These are phyloP conservation scores for Candida tetrigidarum DNA, from an alignment of 1,139 yeast genomes.

Conservation along the genomic window DNA sequence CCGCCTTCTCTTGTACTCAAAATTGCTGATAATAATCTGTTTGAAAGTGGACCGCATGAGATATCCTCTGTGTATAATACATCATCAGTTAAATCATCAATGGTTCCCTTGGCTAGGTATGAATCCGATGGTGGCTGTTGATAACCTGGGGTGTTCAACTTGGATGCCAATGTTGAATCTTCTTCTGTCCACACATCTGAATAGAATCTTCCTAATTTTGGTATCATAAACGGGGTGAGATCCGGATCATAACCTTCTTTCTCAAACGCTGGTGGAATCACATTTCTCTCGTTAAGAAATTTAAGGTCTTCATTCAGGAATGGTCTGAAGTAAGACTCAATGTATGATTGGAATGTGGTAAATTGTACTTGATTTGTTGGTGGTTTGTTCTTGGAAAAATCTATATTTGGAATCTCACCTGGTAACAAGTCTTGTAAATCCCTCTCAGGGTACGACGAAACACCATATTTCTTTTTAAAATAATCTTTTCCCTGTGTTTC, in stretches of 20 bases:
- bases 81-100: conserved; percentile 64
- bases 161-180: conserved; percentile 54
- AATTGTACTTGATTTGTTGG: conserved; percentile 94
- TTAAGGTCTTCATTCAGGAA: conserved; percentile 81
- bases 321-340: conserved; percentile 83
- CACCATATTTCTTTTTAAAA: conserved; percentile 79
- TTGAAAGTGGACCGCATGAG: conserved; percentile 91
- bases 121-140: conserved; percentile 46
- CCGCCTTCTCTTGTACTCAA: conserved; percentile 55
- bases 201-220: conserved; percentile 83
- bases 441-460: conserved; percentile 82
- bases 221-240: conserved; percentile 72
- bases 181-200: conserved; percentile 88
- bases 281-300: conserved; percentile 64
- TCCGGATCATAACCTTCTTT: conserved; percentile 61
- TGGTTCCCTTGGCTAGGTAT: conserved; percentile 64
- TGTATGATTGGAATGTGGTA: conserved; percentile 80
- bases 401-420: conserved; percentile 85
- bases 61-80: conserved; percentile 71
- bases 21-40: conserved; percentile 83
- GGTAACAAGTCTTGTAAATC: conserved; percentile 81
- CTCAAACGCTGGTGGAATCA: conserved; percentile 58
- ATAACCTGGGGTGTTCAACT: conserved; percentile 42
- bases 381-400: conserved; percentile 77
- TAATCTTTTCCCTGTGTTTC: conserved; percentile 72